A percentile compares a stretch with the other conserved stretches of the same genome.
These are phyloP conservation scores for Colletotrichum lupini DNA, from an alignment of 2,329 filamentous ascomycete genomes.

Conservation along the genomic window DNA sequence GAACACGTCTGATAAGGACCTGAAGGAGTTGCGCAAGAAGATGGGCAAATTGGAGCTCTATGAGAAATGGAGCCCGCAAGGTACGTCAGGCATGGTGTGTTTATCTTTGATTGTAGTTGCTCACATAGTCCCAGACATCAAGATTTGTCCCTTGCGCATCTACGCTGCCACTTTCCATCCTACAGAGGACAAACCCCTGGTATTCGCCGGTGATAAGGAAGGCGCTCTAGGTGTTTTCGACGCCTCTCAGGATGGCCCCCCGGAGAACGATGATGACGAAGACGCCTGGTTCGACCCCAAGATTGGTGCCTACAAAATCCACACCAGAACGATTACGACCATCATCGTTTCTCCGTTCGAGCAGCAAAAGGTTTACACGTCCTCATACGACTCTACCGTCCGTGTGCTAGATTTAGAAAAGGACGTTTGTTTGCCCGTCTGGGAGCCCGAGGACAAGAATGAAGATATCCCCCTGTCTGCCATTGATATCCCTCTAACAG, in stretches of 20 bases:
- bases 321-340: slow-evolving; percentile 87
- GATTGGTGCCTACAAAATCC: slow-evolving; percentile 91
- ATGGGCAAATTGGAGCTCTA: slow-evolving; percentile 85
- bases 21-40: slow-evolving; percentile 78
- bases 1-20: slow-evolving; percentile 79
- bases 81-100: slow-evolving; percentile 55
- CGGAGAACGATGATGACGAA: slow-evolving; percentile 70
- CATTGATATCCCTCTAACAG: slow-evolving; percentile 78
- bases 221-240: slow-evolving; percentile 93
- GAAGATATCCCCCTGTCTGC: slow-evolving; percentile 86
- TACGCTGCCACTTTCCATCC: slow-evolving; percentile 93
- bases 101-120: neutral
- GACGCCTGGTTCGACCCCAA: slow-evolving; percentile 76
- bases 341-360: slow-evolving; percentile 83
- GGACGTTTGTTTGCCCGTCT: slow-evolving; percentile 83
- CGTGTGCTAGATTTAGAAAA: slow-evolving; percentile 86
- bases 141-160: slow-evolving; percentile 87
- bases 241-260: slow-evolving; percentile 74
- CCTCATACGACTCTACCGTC: slow-evolving; percentile 94
- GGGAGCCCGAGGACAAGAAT: slow-evolving; percentile 75
- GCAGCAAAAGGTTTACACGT: slow-evolving; percentile 80
- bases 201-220: slow-evolving; percentile 95
- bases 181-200: slow-evolving; percentile 82
- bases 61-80: slow-evolving; percentile 83
- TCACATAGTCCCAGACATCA: slow-evolving; percentile 72